These are phyloP conservation scores for Emmonsiellopsis sp. DNA, from an alignment of 2,329 filamentous ascomycete genomes.

Conservation along the genomic window DNA sequence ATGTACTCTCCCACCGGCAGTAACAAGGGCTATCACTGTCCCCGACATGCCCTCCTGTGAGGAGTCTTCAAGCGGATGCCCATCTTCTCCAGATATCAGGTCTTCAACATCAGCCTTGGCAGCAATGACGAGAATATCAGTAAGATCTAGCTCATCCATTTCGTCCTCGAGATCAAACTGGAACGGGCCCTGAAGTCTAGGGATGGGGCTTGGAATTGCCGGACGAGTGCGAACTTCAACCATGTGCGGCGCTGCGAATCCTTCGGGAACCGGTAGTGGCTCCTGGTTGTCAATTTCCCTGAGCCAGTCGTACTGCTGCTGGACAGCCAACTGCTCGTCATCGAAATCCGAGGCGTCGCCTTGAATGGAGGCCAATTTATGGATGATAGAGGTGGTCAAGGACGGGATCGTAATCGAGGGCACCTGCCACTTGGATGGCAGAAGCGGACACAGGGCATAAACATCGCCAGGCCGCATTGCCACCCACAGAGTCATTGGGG, in stretches of 20 bases:
- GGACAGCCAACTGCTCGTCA: constrained; percentile 32
- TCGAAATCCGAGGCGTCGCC: constrained; percentile 33
- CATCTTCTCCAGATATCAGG: constrained; percentile 42
- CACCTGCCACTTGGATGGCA: constrained; percentile 78
- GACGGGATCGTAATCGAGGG: constrained; percentile 69
- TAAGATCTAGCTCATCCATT: constrained; percentile 47
- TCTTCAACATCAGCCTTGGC: constrained; percentile 43
- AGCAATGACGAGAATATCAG: constrained; percentile 51
- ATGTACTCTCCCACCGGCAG: constrained; percentile 46
- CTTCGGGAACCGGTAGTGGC: constrained; percentile 29
- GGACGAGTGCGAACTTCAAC: constrained; percentile 50
- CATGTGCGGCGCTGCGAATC: constrained; percentile 29
- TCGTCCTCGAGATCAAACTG: constrained; percentile 40
- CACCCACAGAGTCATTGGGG: constrained; percentile 91
- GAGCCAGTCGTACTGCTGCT: constrained; percentile 53
- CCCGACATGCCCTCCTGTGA: constrained; percentile 43
- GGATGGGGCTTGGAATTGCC: constrained; percentile 43
- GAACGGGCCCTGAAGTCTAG: constrained; percentile 55
- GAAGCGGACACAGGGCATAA: constrained; percentile 82
- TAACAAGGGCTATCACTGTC: constrained; percentile 49
- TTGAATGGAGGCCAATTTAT: constrained; percentile 47
- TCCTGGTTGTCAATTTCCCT: constrained; percentile 47
- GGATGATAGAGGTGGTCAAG: constrained; percentile 71
- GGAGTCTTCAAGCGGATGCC: constrained; percentile 23
- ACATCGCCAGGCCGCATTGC: constrained; percentile 92